These are phyloP conservation scores for Kurtzmaniella natalensis DNA, from an alignment of 1,139 yeast species.

Conservation along the genomic window DNA sequence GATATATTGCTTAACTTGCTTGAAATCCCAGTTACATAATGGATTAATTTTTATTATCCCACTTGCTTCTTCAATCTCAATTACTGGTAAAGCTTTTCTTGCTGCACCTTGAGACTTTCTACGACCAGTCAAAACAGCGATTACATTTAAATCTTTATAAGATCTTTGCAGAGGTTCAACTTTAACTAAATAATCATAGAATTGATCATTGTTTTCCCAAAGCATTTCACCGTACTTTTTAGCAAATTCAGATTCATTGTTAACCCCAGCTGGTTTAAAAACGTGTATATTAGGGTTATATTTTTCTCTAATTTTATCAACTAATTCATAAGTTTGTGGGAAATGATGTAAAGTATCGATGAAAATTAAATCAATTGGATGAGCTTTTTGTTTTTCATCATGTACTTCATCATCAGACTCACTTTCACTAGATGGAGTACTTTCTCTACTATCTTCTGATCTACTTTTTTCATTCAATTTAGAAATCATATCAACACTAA, in stretches of 20 bases:
- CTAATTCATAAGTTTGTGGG: constrained; percentile 83
- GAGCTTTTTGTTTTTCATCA: constrained; percentile 14
- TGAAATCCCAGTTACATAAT: constrained; percentile 76
- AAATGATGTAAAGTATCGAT: constrained; percentile 91
- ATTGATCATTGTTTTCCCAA: constrained; percentile 80
- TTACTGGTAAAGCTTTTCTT: constrained; percentile 65
- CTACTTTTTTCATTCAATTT: constrained; percentile 31
- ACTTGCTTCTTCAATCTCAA: constrained; percentile 68
- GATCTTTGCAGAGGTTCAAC: constrained; percentile 93
- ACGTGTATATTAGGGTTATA: constrained; percentile 58
- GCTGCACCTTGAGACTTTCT: constrained; percentile 88
- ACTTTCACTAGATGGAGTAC: not conserved
- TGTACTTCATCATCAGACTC: constrained; percentile 5
- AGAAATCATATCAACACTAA: constrained; percentile 79
- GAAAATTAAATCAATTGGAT: constrained; percentile 72
- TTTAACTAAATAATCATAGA: constrained; percentile 82
- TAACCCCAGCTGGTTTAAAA: constrained; percentile 59
- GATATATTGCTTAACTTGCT: constrained; percentile 65
- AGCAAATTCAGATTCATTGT: constrained; percentile 62
- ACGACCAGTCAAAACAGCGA: constrained; percentile 90
- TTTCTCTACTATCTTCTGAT: constrained; percentile 6
- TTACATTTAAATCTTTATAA: constrained; percentile 62
- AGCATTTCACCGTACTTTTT: constrained; percentile 64
- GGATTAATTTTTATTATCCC: constrained; percentile 86
- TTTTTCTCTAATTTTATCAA: constrained; percentile 49